Evolutionary conservation across 805 yeast genomes (phyloP), one percentile per base, ranked within the genome.

Genomic region (Pichia eremophila): DNA sequence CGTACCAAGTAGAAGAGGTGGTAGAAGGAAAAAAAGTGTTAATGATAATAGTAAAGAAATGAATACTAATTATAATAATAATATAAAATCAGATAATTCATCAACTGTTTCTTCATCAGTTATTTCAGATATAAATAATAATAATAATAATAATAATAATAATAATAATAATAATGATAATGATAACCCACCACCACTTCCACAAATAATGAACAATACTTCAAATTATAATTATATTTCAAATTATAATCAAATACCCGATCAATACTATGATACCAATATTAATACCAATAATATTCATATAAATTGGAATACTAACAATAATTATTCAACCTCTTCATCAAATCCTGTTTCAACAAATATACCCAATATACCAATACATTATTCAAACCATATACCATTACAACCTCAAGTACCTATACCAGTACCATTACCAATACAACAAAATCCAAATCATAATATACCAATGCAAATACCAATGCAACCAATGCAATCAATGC

Each of bases 1-100:
- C 61, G 80, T 78, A 15, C 75, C 73, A 46, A 70, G 78, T 49
- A 73, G 68, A 57, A 57, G 84, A 46, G 84, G 85, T 22, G 85
- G 84, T 4, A 62, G 79, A 41, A 64, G 83, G 36, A 61, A 68
- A 50, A 69, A 67, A 49, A 69, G 65, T 47, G 25, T 22, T 5
- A 22, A 5, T 22, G 25, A 19, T 19, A 19, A 4, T 19, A 19
- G 4, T 19, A 19, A 19, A 19, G 22, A 19, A 19, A 4, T 19
- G 4, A 4, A 19, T 19, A 3, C 22, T 22, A 22, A 22, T 22
- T 5, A 22, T 22, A 22, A 22, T 22, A 22, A 5, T 22, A 22
- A 22, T 22, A 5, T 22, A 4, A 22, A 22, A 22, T 22, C 25
- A 22, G 40, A 42, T 18, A 42, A n/a, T 29, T 46, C 49, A 12